These are phyloP conservation scores for Botrytis deweyae DNA, from an alignment of 2,329 filamentous ascomycete species.

Conservation along the genomic window DNA sequence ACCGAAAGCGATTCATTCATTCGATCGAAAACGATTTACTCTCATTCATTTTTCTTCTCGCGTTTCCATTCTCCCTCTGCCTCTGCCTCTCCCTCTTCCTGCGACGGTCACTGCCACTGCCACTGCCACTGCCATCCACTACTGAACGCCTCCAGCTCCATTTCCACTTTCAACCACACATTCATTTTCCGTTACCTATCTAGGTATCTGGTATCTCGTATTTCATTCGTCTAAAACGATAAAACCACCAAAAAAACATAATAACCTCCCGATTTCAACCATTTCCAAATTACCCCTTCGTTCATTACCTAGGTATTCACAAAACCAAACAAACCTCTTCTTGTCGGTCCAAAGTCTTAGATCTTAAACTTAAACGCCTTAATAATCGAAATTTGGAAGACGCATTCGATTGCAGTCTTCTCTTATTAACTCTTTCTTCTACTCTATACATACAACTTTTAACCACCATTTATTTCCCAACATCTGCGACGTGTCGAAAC, in stretches of 20 bases:
- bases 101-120: not conserved
- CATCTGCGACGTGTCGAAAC: constrained; percentile 20
- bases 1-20: not conserved
- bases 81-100: not conserved
- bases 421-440: constrained; percentile 19
- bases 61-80: no score
- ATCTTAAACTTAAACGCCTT: not conserved
- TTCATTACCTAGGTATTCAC: constrained; percentile 5
- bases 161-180: not conserved
- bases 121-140: not conserved
- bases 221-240: constrained; percentile 1
- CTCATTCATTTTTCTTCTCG: not conserved
- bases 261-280: not conserved
- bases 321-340: constrained; percentile 10
- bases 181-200: not conserved
- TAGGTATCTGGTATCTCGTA: not conserved
- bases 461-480: constrained; percentile 14
- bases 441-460: not conserved
- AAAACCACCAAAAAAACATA: not conserved
- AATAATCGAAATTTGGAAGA: constrained; percentile 25
- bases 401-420: constrained; percentile 38
- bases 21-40: not conserved
- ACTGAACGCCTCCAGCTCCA: not conserved
- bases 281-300: not conserved
- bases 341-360: constrained; percentile 4